Evolutionary conservation across 345 rosid genomes (phyloP), one percentile per base, ranked within the genome.

Genomic region (Moricandia arvensis): DNA sequence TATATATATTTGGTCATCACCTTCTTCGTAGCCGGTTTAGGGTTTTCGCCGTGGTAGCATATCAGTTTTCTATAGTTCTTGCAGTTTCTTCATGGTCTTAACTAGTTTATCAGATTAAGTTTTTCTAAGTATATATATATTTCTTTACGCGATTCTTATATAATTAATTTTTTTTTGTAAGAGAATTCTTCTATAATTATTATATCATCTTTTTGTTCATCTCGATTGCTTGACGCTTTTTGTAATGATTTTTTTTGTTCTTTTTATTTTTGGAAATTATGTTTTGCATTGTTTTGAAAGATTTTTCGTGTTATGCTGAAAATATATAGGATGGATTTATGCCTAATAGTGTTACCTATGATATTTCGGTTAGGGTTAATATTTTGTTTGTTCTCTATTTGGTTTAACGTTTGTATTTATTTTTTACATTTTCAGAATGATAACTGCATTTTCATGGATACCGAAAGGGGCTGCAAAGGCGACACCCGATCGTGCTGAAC

Each of bases 381-480:
- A 13, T 41, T 12, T 41, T 41, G 43, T 41, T 12, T 41, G 49
- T 41, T 1, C 5, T 12, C 43, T 37, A 37, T 37, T 37, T 35
- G 8, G 43, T 8, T 38, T 38, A 10, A 38, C 12, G 45, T 11
- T 38, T 38, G 45, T 3, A 38, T 24, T 26, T 24, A 13, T 10
- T 38, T 10, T 4, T 2, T 12, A 38, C 49, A 4, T 7, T 66
- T 76, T 11, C 71, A 87, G 57, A 63, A 92, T 95, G 99, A 95
- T 95, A 75, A 83, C 93, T 8, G 82, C 96, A 37, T 65, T 88
- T 2, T 84, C 98, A 66, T 95, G 98, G 98, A 81, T 95, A 12
- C 98, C 98, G 11, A 92, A 85, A 84, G 98, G 98, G 41, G 85
- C 85, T 54, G 63, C 87, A 9, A 92, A 87, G 79, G 63, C 91